Conservation (phyloP, 2,329 filamentous ascomycete species). For the Coniochaeta pulveracea region DNA sequence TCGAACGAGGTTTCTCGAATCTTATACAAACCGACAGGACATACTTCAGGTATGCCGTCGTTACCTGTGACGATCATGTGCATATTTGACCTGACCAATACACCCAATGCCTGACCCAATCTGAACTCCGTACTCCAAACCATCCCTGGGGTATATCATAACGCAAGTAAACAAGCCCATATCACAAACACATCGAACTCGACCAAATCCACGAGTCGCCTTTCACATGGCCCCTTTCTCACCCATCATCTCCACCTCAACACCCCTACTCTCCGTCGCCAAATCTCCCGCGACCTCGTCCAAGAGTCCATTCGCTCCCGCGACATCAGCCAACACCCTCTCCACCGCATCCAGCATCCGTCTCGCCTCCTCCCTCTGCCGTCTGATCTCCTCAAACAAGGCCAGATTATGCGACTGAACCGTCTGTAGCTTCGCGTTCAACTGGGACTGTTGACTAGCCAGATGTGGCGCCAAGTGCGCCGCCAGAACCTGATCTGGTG, state of each 20-base stretch:
- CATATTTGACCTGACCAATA: too few species aligned
- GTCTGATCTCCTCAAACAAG: slow-evolving; percentile 36
- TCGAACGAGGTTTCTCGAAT: too few species aligned
- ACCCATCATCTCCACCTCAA: slow-evolving; percentile 27
- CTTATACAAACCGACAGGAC: too few species aligned
- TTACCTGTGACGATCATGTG: too few species aligned
- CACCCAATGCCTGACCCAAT: too few species aligned
- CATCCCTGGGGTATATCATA: too few species aligned
- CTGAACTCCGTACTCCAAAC: too few species aligned
- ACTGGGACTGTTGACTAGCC: slow-evolving; percentile 38
- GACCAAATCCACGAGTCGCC: too few species aligned
- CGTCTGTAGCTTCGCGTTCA: slow-evolving; percentile 46
- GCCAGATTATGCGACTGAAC: slow-evolving; percentile 44
- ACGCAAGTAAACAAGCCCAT: too few species aligned
- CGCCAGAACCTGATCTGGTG: slow-evolving; percentile 36
- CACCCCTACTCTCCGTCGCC: slow-evolving; percentile 34
- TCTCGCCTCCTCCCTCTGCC: slow-evolving; percentile 44
- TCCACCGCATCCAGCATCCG: slow-evolving; percentile 37
- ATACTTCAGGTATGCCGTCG: too few species aligned
- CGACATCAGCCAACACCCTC: slow-evolving; percentile 39
- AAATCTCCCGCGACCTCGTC: slow-evolving; percentile 34
- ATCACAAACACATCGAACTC: not conserved
- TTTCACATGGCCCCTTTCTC: slow-evolving; percentile 6
- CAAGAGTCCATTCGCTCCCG: slow-evolving; percentile 37
- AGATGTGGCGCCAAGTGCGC: slow-evolving; percentile 45